These are phyloP conservation scores for Fusarium kyushuense DNA, from an alignment of 2,329 filamentous ascomycete genomes.

Conservation along the genomic window DNA sequence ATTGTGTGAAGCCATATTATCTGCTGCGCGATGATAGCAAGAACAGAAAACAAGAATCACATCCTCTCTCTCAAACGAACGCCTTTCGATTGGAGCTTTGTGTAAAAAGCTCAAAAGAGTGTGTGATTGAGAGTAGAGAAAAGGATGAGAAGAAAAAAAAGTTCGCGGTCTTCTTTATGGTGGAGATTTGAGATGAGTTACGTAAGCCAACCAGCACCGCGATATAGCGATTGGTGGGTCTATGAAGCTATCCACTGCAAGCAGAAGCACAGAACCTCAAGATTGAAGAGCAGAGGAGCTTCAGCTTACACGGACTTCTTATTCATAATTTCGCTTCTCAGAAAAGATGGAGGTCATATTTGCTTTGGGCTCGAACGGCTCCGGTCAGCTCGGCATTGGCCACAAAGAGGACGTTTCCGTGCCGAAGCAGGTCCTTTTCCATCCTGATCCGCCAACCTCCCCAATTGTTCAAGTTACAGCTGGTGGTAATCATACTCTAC, in stretches of 20 bases:
- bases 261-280: conserved; percentile 29
- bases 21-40: conserved; percentile 42
- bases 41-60: conserved; percentile 46
- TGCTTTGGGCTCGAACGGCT: conserved; percentile 81
- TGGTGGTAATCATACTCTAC: conserved; percentile 89
- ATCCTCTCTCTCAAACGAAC: conserved; percentile 45
- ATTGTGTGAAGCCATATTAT: conserved; percentile 49
- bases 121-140: conserved; percentile 27
- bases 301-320: conserved; percentile 7
- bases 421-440: conserved; percentile 72
- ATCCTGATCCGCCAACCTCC: conserved; percentile 53
- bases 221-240: conserved; percentile 44
- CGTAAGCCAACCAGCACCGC: conserved; percentile 32
- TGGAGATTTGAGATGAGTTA: conserved; percentile 37
- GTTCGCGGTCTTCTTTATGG: conserved; percentile 43
- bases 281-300: not conserved
- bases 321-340: conserved; percentile 13
- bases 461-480: conserved; percentile 60
- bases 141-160: conserved; percentile 40
- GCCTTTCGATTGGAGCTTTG: conserved; percentile 26
- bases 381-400: conserved; percentile 78
- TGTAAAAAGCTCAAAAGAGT: conserved; percentile 29
- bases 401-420: conserved; percentile 78
- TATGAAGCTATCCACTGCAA: conserved; percentile 40
- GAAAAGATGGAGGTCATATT: conserved; percentile 66